Evolutionary conservation across 768 basidiomycete genomes (phyloP).

Genomic region (Dacryopinax spathularia): DNA sequence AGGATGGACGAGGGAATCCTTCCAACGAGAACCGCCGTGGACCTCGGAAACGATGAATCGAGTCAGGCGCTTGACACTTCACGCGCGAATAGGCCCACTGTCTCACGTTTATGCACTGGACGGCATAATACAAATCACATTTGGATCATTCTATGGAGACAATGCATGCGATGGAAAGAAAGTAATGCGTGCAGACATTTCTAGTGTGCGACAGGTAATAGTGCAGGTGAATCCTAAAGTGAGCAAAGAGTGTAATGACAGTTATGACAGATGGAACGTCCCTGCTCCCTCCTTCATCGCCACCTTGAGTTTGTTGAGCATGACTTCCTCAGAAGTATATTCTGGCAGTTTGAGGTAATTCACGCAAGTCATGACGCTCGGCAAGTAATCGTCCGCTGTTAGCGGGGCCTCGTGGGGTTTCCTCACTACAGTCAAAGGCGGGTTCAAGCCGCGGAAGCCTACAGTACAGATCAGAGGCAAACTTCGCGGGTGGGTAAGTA

Average conservation of each 20-base stretch:
- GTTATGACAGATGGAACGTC: conserved; percentile 91
- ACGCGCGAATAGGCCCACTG: neutral
- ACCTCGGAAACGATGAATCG: neutral
- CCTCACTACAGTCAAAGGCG: conserved; percentile 87
- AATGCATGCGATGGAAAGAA: neutral
- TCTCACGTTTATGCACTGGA: neutral
- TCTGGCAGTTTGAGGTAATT: conserved; percentile 94
- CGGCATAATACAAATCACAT: neutral
- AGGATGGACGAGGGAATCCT: too few species aligned
- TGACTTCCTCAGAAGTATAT: conserved; percentile 73
- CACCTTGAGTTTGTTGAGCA: conserved; percentile 65
- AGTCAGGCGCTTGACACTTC: neutral
- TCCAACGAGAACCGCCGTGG: too few species aligned
- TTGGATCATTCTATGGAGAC: conserved; percentile 3
- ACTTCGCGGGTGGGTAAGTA: neutral
- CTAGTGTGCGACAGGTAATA: neutral
- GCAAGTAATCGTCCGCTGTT: conserved; percentile 84
- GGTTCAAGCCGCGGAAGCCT: conserved; percentile 93
- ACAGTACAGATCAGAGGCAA: conserved; percentile 10
- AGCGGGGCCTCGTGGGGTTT: conserved; percentile 90
- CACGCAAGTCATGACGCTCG: conserved; percentile 98
- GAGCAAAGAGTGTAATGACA: neutral
- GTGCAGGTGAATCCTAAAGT: neutral
- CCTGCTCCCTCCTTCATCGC: conserved; percentile 92
- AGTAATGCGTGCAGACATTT: neutral